A percentile compares a stretch with the other conserved stretches of the same genome.
These are phyloP conservation scores for Pseudogymnoascus verrucosus DNA, from an alignment of 2,329 filamentous ascomycete genomes.

Conservation along the genomic window DNA sequence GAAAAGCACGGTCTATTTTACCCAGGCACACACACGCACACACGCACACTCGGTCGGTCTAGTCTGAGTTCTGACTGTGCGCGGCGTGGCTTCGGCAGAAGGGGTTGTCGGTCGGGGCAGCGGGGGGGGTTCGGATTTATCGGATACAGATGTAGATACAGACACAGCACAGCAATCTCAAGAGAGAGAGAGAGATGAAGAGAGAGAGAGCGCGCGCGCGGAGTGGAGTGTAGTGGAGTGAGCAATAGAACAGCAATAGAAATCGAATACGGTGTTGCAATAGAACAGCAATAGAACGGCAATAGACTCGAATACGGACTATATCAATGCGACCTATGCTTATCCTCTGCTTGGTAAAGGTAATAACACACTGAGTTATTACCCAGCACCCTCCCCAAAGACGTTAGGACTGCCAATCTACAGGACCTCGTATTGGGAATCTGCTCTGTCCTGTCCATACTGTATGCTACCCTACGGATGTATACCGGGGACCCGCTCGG, in stretches of 20 bases:
- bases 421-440: background rate
- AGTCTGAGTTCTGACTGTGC: background rate
- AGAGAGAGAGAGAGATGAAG: background rate
- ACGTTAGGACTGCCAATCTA: background rate
- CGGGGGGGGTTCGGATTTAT: background rate
- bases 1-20: no score
- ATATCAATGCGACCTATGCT: background rate
- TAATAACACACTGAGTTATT: constrained; percentile 1
- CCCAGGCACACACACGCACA: no score
- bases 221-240: background rate
- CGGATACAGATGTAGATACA: background rate
- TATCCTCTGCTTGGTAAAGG: background rate
- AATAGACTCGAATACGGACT: no score
- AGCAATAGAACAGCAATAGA: no score
- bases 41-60: no score
- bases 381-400: background rate
- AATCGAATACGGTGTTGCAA: no score
- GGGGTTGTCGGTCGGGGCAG: background rate
- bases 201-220: background rate
- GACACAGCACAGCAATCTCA: background rate
- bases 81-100: constrained; percentile 2
- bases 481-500: background rate
- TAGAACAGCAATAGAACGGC: no score
- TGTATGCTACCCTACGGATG: background rate
- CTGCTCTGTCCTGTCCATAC: no score